phyloP scores from a whole-genome alignment of 352 stramenopile genomes.

The Stramenopiles sp. region DNA sequence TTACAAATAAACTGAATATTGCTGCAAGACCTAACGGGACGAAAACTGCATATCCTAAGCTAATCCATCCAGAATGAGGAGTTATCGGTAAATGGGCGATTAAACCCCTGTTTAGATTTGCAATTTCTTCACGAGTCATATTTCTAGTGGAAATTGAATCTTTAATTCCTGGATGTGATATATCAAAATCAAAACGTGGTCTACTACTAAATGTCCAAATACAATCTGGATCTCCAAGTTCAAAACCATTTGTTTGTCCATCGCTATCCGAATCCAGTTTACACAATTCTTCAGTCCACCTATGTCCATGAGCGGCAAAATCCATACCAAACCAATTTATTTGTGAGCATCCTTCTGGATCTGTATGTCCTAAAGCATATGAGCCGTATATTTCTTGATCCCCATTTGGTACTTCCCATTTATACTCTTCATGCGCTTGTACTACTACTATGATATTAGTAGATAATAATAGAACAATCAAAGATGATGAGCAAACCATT shows the following conservation, averaged over 20 bases:
- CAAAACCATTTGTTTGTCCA: slow-evolving; percentile 55
- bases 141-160: too few relatives aligned
- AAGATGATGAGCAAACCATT: too few relatives aligned
- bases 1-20: too few relatives aligned
- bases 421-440: not conserved
- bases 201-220: slow-evolving; percentile 22
- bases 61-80: too few relatives aligned
- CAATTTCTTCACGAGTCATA: too few relatives aligned
- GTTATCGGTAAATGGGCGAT: too few relatives aligned
- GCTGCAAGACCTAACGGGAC: too few relatives aligned
- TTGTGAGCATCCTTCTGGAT: not conserved
- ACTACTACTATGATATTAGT: not conserved
- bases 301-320: slow-evolving; percentile 16
- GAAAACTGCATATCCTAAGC: too few relatives aligned
- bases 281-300: slow-evolving; percentile 28
- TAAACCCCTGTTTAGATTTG: too few relatives aligned
- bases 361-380: not conserved
- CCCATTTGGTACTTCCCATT: not conserved
- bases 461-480: not conserved
- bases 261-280: slow-evolving; percentile 47
- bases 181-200: not conserved
- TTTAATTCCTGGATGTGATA: not conserved
- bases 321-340: slow-evolving; percentile 27
- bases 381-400: too few relatives aligned
- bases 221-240: slow-evolving; percentile 62